A percentile compares a stretch with the other conserved stretches of the same genome.
Evolutionary conservation across 257 asterid genomes (phyloP).

Genomic region (Solanum dulcamara): DNA sequence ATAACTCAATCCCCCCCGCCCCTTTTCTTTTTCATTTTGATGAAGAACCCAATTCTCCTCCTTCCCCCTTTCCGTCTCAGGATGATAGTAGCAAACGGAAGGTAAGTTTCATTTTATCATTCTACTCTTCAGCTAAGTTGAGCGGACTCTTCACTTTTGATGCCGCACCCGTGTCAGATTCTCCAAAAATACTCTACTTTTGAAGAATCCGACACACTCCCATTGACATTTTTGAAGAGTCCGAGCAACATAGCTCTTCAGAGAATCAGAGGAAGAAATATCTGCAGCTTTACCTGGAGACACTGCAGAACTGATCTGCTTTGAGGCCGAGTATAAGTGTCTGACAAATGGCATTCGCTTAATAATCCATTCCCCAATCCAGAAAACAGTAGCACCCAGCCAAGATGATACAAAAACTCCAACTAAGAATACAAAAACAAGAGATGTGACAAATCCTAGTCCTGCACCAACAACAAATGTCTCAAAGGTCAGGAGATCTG

Average conservation of each 20-base stretch:
- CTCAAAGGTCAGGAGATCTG: not conserved
- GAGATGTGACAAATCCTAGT: constrained; percentile 86
- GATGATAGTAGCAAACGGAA: not conserved
- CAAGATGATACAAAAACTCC: constrained; percentile 85
- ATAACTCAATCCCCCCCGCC: not conserved
- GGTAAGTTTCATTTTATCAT: not conserved
- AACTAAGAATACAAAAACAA: constrained; percentile 62
- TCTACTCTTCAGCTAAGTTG: not conserved
- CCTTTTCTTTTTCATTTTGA: no score
- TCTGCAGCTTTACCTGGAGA: constrained; percentile 60
- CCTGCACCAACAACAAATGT: constrained; percentile 37
- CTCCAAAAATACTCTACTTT: no score
- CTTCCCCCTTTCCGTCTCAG: not conserved
- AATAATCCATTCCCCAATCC: constrained; percentile 92
- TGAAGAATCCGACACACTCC: no score
- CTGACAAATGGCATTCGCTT: constrained; percentile 82
- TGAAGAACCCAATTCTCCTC: not conserved
- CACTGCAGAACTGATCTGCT: constrained; percentile 86
- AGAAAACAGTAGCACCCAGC: constrained; percentile 83
- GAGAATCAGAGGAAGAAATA: not conserved
- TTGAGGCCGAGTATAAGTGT: constrained; percentile 83
- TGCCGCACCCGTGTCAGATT: no score
- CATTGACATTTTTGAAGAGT: no score
- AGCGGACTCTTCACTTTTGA: no score
- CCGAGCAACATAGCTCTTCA: no score